Percentiles rank a stretch among this genome's conserved stretches.
Conservation (phyloP, 176 grass and related monocot species). For the Lolium perenne region DNA sequence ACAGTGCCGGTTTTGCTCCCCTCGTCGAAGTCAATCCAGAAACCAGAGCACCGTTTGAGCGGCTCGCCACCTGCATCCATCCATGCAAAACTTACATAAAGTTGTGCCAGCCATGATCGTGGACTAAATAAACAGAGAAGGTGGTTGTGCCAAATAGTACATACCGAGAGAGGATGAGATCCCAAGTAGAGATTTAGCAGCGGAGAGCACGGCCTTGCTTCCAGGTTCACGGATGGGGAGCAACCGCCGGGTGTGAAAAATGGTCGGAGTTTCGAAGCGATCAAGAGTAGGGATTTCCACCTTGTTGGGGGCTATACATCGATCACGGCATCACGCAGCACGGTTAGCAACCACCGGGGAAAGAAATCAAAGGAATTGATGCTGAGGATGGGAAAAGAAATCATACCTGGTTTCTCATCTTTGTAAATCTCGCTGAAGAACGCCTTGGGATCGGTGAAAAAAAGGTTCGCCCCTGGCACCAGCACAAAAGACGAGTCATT, state of each 20-base stretch:
- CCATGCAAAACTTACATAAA: neutral
- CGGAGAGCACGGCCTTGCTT: neutral
- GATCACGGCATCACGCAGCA: neutral
- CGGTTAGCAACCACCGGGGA: neutral
- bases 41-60: slow-evolving; percentile 3
- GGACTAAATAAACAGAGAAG: neutral
- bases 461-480: neutral
- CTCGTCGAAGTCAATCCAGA: neutral
- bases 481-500: neutral
- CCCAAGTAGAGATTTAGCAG: neutral
- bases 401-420: neutral
- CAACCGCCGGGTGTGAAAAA: neutral
- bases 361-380: neutral
- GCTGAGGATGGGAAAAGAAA: neutral
- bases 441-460: neutral
- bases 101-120: neutral
- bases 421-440: neutral
- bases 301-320: neutral
- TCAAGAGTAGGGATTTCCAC: neutral
- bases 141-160: neutral
- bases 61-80: neutral
- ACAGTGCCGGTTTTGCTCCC: neutral
- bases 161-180: neutral
- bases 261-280: neutral
- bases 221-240: neutral